Evolutionary conservation across 495 filamentous ascomycete species (phyloP).

Genomic region (Penicillium salamii): DNA sequence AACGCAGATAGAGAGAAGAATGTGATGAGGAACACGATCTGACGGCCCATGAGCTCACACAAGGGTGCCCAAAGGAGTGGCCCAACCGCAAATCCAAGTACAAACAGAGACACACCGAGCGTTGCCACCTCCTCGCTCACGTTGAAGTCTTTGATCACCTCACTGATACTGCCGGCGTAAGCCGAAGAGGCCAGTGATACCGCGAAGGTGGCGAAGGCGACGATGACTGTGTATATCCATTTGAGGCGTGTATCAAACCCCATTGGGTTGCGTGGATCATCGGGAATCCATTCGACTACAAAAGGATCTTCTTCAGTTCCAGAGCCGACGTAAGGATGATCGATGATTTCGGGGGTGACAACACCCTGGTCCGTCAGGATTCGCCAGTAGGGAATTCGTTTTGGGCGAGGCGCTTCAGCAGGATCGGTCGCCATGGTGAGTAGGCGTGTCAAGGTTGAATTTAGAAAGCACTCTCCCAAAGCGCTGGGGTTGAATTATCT

Average conservation of each 20-base stretch:
- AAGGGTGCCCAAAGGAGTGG: constrained; percentile 66
- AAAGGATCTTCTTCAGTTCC: constrained; percentile 76
- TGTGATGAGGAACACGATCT: constrained; percentile 65
- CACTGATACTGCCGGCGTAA: constrained; percentile 64
- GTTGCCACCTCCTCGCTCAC: constrained; percentile 59
- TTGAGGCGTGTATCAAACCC: constrained; percentile 56
- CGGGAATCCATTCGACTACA: constrained; percentile 67
- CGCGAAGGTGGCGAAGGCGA: constrained; percentile 66
- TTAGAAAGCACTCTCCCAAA: no score
- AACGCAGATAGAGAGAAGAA: constrained; percentile 65
- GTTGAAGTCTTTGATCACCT: constrained; percentile 57
- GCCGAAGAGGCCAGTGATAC: constrained; percentile 77
- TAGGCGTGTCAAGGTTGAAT: background rate
- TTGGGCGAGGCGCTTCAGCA: background rate
- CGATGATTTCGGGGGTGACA: constrained; percentile 54
- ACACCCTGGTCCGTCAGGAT: constrained; percentile 52
- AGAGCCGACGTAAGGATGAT: constrained; percentile 60
- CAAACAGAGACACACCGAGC: constrained; percentile 70
- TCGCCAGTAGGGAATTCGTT: constrained; percentile 38
- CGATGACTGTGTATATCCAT: constrained; percentile 65
- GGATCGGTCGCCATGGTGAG: background rate
- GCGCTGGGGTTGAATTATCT: no score
- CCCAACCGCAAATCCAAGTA: constrained; percentile 70
- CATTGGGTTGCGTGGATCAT: constrained; percentile 73
- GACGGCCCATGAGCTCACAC: constrained; percentile 72